Percentiles rank a stretch among this genome's conserved stretches.
Conservation (phyloP, 768 basidiomycete genomes). For the Panaeolus cyanescens region DNA sequence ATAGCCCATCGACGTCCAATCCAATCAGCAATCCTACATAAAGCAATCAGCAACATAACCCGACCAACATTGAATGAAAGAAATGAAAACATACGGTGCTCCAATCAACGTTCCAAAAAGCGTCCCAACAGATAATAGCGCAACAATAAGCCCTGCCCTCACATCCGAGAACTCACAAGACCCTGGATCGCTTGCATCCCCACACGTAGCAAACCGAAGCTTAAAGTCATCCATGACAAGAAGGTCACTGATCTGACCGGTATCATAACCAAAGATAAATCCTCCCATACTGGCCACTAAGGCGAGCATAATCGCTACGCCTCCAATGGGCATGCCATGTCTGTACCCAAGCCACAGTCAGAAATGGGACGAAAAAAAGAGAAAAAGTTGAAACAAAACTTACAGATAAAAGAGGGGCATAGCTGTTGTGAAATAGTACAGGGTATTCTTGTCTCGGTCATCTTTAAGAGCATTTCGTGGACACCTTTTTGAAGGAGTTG, state of each 20-base stretch:
- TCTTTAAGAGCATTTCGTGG: background rate
- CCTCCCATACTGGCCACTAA: slow-evolving; percentile 73
- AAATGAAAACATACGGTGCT: slow-evolving; percentile 50
- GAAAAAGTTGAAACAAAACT: background rate
- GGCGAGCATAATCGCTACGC: slow-evolving; percentile 65
- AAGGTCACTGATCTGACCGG: slow-evolving; percentile 79
- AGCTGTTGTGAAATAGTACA: background rate
- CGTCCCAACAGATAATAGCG: slow-evolving; percentile 72
- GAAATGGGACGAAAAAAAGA: background rate
- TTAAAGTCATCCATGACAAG: slow-evolving; percentile 72
- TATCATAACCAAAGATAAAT: slow-evolving; percentile 70
- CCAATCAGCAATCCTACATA: slow-evolving; percentile 54
- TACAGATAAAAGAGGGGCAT: slow-evolving; percentile 34
- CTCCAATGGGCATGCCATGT: slow-evolving; percentile 62
- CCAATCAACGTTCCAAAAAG: slow-evolving; percentile 62
- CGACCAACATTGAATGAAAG: background rate
- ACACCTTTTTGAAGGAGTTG: background rate
- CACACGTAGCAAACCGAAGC: slow-evolving; percentile 60
- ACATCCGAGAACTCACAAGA: slow-evolving; percentile 58
- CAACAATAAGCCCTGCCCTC: slow-evolving; percentile 67
- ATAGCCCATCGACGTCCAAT: slow-evolving; percentile 71
- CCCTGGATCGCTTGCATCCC: slow-evolving; percentile 33
- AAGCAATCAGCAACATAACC: slow-evolving; percentile 4
- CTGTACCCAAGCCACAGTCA: slow-evolving; percentile 25
- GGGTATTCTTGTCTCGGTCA: background rate